Conservation (phyloP, 1,139 yeast species). For the Keqinozyma sinolaborantium region DNA sequence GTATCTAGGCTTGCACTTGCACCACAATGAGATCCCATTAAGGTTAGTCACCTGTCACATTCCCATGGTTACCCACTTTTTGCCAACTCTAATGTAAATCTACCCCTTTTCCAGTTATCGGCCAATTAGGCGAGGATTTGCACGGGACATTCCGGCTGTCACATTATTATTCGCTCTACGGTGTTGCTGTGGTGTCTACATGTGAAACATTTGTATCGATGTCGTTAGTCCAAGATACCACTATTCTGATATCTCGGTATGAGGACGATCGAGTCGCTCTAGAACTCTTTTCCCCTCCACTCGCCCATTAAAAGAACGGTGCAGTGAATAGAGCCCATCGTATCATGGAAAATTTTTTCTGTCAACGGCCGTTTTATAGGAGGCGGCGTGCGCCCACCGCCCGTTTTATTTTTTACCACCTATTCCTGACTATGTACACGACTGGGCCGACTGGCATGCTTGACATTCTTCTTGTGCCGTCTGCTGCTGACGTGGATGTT, state of each 20-base stretch:
- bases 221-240: conserved; percentile 33
- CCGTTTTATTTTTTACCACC: not conserved
- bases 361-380: not conserved
- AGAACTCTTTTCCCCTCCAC: conserved; percentile 48
- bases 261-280: conserved; percentile 25
- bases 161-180: no score
- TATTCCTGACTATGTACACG: no score
- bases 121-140: no score
- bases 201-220: conserved; percentile 29
- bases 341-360: conserved; percentile 23
- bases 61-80: no score
- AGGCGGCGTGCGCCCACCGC: not conserved
- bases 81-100: no score
- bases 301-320: conserved; percentile 47
- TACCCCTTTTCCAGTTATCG: no score
- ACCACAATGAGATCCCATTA: no score
- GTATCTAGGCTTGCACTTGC: no score
- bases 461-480: conserved; percentile 40
- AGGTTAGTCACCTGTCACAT: no score
- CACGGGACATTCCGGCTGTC: no score
- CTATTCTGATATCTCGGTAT: conserved; percentile 21
- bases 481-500: conserved; percentile 62
- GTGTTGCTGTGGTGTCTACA: no score
- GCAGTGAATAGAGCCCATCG: conserved; percentile 64
- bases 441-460: not conserved